Percentiles rank a stretch among this genome's conserved stretches.
Conservation (phyloP, 2,329 filamentous ascomycete species). For the Trichoderma gracile region DNA sequence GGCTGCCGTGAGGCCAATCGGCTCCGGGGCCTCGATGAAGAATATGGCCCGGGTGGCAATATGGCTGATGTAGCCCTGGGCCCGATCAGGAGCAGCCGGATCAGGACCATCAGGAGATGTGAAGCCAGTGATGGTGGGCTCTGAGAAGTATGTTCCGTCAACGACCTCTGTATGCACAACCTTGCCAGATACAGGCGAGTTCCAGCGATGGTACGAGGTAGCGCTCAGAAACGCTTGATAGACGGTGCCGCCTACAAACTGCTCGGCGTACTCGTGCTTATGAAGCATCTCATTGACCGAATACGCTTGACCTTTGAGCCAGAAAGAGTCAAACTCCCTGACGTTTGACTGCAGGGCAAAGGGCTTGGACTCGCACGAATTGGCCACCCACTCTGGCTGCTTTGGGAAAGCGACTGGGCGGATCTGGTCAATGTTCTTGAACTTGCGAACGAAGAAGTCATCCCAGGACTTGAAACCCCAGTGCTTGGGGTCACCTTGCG, state of each 20-base stretch:
- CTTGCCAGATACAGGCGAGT: conserved; percentile 60
- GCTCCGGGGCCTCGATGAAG: conserved; percentile 66
- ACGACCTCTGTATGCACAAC: conserved; percentile 55
- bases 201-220: conserved; percentile 68
- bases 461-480: conserved; percentile 64
- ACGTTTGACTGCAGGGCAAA: conserved; percentile 51
- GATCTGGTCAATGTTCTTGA: conserved; percentile 41
- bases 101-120: conserved; percentile 28
- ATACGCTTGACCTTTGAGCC: conserved; percentile 66
- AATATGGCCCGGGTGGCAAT: conserved; percentile 66
- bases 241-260: conserved; percentile 61
- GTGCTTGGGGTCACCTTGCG: conserved; percentile 15
- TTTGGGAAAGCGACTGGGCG: conserved; percentile 56
- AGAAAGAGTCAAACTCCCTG: conserved; percentile 59
- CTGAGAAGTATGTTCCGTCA: conserved; percentile 65
- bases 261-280: conserved; percentile 46
- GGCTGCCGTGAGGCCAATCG: conserved; percentile 66
- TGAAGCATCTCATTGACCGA: conserved; percentile 61
- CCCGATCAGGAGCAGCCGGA: conserved; percentile 34
- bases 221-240: conserved; percentile 68
- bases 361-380: conserved; percentile 61
- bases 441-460: conserved; percentile 60
- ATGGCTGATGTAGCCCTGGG: conserved; percentile 63
- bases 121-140: conserved; percentile 35
- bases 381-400: conserved; percentile 45